Evolutionary conservation across 1,139 yeast genomes (phyloP), one percentile per base, ranked within the genome.

Genomic region (Zhuliangozyma blackwelliae): DNA sequence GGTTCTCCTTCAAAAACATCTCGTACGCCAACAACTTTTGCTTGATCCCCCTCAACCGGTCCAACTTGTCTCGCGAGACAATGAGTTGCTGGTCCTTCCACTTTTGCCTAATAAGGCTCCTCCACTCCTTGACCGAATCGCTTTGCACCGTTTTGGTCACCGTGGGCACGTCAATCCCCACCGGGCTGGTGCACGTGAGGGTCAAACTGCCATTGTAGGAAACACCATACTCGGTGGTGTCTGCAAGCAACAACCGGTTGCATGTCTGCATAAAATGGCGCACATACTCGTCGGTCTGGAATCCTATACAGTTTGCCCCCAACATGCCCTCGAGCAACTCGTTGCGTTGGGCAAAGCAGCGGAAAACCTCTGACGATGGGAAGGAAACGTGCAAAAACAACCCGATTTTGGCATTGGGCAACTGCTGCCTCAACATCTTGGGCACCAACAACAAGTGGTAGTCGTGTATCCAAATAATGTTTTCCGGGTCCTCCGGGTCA

Each of bases 201-300:
- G 88, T 78, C 30, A 82, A 75, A 40, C 77, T 73, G 10, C 87
- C 88, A 22, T 80, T 77, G 49, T 74, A 82, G 38, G 79, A 73
- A 10, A 90, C 64, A n/a, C 92, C 94, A 39, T 70, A 72, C n/a
- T 79, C 80, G 35, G 79, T 79, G 10, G 86, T 78, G 60, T 92
- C 97, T 0, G 95, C 89, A 44, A 89, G 75, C 34, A 94, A 63
- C 33, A 94, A 66, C 40, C 96, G 71, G 48, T 85, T 87, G 50
- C 96, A 83, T 4, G 97, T 89, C 61, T 90, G 97, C 43, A 85
- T 64, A 59, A 94, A 94, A 61, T 92, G 98, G 51, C 96, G 79
- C 20, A 90, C 94, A 50, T 90, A 92, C 57, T 92, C 98, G 26
- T 82, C 81, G 9, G 94, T 89, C 59, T 92, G 98, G 66, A 92